Evolutionary conservation across 179 eudicot species (phyloP), one percentile per base, ranked within the genome.

Genomic region (Gypsophila paniculata): DNA sequence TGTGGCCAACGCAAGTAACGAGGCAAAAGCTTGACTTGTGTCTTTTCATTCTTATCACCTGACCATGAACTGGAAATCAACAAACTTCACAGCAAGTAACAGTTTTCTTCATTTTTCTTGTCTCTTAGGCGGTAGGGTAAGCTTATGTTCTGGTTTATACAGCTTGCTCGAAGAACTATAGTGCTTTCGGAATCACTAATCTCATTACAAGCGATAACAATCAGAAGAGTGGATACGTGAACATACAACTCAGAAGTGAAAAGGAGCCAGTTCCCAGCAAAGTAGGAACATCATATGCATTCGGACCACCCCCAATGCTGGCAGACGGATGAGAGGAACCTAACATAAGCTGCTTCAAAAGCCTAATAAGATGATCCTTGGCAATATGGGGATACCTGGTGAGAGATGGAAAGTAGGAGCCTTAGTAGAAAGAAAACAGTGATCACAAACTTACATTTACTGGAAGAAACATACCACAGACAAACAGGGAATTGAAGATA

Each of bases 331-430:
- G 69, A 59, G 84, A 69, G 21, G 82, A 71, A 75, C 80, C 75
- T 65, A 85, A 72, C 74, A 93, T 73, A 63, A 93, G 83, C 77
- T 88, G 91, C 83, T 91, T 93, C 82, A 93, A 82, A 82, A 91
- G 97, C 89, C 82, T 91, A 75, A 91, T 93, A 85, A 93, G 86
- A 80, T 93, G 98, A 83, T 91, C 97, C 76, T 79, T 93, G 72
- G 81, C 83, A 34, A 91, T 75, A 77, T 89, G 93, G 71, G 98
- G 85, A 83, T 86, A 87, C 89, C 98, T 93, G 80, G 70, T 73
- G 72, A 59, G 29, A 73, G 55, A 36, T 66, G 53, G 22, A 55
- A 14, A 61, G 42, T 26, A 74, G 36, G n/a, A 2, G 62, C 57
- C 54, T 61, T 42, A 59, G 25, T 49, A n/a, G 19, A 39, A 8